Base-by-base conservation (phyloP, 2,329 filamentous ascomycete species). In the Ophiostoma montium region DNA sequence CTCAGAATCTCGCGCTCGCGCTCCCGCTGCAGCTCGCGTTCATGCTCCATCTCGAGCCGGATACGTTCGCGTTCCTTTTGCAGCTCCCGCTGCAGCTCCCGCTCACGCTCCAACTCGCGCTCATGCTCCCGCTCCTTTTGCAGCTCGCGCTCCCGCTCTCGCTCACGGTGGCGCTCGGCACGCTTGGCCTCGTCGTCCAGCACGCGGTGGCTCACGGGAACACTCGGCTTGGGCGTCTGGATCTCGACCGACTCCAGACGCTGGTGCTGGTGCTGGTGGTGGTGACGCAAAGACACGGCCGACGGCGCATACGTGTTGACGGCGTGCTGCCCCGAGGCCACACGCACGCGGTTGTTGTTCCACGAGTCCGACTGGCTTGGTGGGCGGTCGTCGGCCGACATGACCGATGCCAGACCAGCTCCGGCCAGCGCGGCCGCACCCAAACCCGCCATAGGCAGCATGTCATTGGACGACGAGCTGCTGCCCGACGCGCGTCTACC, bases 181-280 rank as follows among this genome's bases (percentile, higher is more conserved):
- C 50, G 31, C 6, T 52, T 47, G 2, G 39, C 47, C 7, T 52
- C 65, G 32, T 72, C 67, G 44, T 79, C 73, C 57, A 86, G 85
- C 1, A 89, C 72, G 16, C 76, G 75, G 53, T 76, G 75, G 35
- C 81, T 80, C 3, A 94, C 78, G 0, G 85, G 86, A 2, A 75
- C 71, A 51, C 86, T 75, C 2, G 89, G 89, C 57, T 88, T 82
- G 2, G 89, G 89, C 57, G 94, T 86, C 61, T 92, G 84, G n/a
- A 95, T 70, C 11, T 81, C 79, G 31, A 87, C 73, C 0, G 77
- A 70, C 6, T 69, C 76, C 5, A 80, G 75, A 38, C 76, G 71
- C n/a, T 35, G 35, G 3, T 19, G 33, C 7, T 33, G 35, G 11
- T 30, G 10, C 15, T 19, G 36, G 23, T n/a, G 35, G 9, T 16